Evolutionary conservation across 345 rosid genomes (phyloP), one percentile per base, ranked within the genome.

Genomic region (Excoecaria agallocha): DNA sequence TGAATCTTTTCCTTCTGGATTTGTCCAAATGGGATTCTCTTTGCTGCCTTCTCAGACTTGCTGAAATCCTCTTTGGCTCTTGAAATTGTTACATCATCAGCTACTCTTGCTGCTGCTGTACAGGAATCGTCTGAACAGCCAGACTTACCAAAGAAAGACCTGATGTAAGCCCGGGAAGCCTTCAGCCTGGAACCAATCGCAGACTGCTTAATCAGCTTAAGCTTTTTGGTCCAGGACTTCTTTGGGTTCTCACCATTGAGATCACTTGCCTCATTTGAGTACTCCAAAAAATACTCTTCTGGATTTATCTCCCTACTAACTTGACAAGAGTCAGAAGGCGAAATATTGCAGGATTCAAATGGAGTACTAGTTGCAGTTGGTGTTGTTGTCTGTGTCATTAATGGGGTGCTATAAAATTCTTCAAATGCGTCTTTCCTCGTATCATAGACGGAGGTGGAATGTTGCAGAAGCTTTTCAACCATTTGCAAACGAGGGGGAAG

Each of bases 401-500:
- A 70, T 35, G 97, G 97, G 20, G 93, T 92, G 87, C 89, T 73
- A 52, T 80, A 94, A 46, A 82, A 79, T 48, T 91, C 98, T 56
- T 82, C 82, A 65, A 77, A 80, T 60, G 78, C 54, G 61, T 86
- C 83, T 25, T 79, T 76, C 30, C 79, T 80, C 8, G 22, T 13
- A 16, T 43, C 43, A 22, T 51, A 78, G 3, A 13, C 48, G 51
- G 64, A 68, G 9, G 16, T 70, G 0, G 93, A 70, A 67, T 74
- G 78, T 59, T 86, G 84, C 35, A 89, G 85, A 66, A 94, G 91
- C 56, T 85, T 87, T 66, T 88, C 89, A 51, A 91, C 92, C 98
- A 93, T 91, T 75, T 88, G 89, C 45, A 90, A 78, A 13, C 96
- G 86, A 71, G 92, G 98, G 69, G 98, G 97, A 60, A 91, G 88